Base-by-base conservation (phyloP, 1,284 basidiomycete genomes). In the Cryptococcus amylolentus region DNA sequence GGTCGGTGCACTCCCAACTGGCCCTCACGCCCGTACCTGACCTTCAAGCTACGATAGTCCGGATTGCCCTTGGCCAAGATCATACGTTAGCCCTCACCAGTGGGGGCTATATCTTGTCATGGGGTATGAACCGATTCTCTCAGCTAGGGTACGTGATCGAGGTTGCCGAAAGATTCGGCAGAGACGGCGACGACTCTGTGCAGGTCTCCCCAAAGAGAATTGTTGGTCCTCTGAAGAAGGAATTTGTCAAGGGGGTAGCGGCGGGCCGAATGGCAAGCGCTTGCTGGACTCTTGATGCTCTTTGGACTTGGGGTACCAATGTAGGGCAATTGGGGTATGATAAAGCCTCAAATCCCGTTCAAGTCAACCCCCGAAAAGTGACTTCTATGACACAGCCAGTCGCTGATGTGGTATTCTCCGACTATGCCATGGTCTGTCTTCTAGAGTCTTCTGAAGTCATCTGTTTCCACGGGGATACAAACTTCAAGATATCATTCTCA, bases 241-340 rank as follows among this genome's bases (percentile, higher is more conserved):
- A 93, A 64, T 66, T 80, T 26, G 86, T 96, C 0, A 76, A 81
- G 20, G 96, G 96, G 18, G 83, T 95, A 4, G 90, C 93, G 0
- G 92, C 93, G 0, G 91, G 88, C 60, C 88, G 89, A 69, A 86
- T 86, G 26, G 88, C 91, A 26, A 92, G 89, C 20, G 92, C 86
- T 2, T 95, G 91, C 71, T 98, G 91, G 87, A 96, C 93, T 0
- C 71, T 73, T 4, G 82, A 83, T 16, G 84, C 86, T n/a, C 83
- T 98, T 0, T 97, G 85, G 77, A 96, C 94, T 0, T 98, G 94
- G 94, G 96, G 95, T 0, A 92, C 89, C 26, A 97, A 98, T 75
- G 84, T 83, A 37, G 96, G 96, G 0, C 96, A 98, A 73, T 81
- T 98, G 88, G 86, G 88, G 1, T 91, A 91, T 61, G 86, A 89